These are phyloP conservation scores for Musa troglodytarum DNA, from an alignment of 176 grass and related monocot genomes.

Conservation along the genomic window DNA sequence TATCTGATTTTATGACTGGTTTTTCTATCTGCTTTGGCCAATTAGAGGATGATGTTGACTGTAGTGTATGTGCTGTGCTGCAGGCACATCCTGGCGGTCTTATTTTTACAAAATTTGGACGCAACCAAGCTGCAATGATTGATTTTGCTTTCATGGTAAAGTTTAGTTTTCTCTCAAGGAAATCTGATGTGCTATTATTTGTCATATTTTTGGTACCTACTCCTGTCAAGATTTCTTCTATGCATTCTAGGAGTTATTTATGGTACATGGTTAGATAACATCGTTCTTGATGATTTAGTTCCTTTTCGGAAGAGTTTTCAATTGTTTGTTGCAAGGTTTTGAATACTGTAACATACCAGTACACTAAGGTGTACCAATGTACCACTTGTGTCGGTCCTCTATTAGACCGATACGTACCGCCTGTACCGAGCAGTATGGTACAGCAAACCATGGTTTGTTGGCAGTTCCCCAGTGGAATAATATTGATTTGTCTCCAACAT, in stretches of 20 bases:
- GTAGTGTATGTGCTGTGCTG: conserved; percentile 17
- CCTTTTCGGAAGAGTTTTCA: no score
- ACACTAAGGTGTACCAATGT: no score
- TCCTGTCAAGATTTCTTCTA: background rate
- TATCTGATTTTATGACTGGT: background rate
- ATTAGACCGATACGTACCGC: no score
- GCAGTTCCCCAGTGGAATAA: background rate
- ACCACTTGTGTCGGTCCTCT: no score
- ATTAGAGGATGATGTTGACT: background rate
- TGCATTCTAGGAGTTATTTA: background rate
- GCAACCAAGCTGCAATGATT: conserved; percentile 63
- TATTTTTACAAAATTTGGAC: conserved; percentile 86
- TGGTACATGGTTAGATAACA: background rate
- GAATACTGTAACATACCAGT: no score
- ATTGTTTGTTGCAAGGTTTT: no score
- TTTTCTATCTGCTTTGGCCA: background rate
- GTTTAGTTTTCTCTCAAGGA: background rate
- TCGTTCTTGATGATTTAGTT: no score
- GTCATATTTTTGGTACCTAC: no score
- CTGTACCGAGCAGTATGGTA: no score
- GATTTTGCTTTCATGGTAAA: conserved; percentile 79
- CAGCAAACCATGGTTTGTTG: no score
- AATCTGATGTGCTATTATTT: background rate
- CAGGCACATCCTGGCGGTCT: conserved; percentile 65
- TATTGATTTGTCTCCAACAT: background rate